phyloP scores from a whole-genome alignment of 305 asterid species.

The Rubia peregrina region DNA sequence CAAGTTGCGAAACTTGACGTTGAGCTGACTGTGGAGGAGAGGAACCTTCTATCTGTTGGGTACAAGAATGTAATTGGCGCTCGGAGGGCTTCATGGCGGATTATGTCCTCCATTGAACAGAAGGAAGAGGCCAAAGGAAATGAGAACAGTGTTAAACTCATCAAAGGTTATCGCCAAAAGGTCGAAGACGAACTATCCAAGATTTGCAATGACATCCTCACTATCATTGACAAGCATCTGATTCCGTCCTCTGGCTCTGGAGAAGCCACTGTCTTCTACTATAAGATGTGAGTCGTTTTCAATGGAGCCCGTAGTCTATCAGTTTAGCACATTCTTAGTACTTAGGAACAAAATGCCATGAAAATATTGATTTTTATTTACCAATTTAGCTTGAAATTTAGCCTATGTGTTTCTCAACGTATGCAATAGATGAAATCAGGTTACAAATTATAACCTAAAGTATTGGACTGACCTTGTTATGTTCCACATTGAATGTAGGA shows the following conservation, averaged over 20 bases:
- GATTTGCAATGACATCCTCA: conserved; percentile 72
- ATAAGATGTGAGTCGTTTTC: conserved; percentile 60
- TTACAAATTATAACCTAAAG: not conserved
- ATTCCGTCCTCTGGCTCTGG: conserved; percentile 67
- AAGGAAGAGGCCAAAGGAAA: conserved; percentile 81
- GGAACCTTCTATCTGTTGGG: conserved; percentile 87
- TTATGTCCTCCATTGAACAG: conserved; percentile 87
- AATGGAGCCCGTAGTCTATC: not conserved
- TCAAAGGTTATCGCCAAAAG: conserved; percentile 58
- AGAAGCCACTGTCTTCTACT: conserved; percentile 83
- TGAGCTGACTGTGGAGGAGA: conserved; percentile 73
- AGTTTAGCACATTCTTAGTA: not conserved
- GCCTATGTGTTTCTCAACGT: not conserved
- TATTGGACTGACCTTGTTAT: conserved; percentile 6
- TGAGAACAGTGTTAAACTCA: conserved; percentile 56
- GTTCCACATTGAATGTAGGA: conserved; percentile 21
- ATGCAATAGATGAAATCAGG: not conserved
- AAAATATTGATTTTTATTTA: not conserved
- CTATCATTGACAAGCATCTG: conserved; percentile 67
- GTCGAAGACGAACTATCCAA: conserved; percentile 77
- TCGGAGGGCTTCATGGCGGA: conserved; percentile 91
- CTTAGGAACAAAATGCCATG: not conserved
- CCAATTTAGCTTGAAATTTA: not conserved
- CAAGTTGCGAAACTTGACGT: conserved; percentile 71
- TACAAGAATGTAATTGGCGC: conserved; percentile 94